Conservation (phyloP, 805 yeast species). For the Metschnikowia cerradonensis region DNA sequence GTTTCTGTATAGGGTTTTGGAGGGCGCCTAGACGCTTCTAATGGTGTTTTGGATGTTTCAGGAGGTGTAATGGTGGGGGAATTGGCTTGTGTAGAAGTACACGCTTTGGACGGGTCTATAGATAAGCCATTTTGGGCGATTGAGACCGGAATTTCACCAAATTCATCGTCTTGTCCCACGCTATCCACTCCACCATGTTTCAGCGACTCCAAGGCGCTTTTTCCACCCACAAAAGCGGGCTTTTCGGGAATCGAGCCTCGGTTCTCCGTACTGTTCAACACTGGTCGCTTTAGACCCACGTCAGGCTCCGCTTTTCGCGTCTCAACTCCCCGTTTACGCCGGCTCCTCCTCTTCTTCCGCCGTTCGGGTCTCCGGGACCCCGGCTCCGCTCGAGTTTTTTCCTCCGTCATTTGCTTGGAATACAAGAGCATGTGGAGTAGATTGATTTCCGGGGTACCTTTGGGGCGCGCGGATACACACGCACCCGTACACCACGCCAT, state of each 20-base stretch:
- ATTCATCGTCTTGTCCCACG: too few species aligned
- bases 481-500: conserved; percentile 1
- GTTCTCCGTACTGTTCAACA: too few species aligned
- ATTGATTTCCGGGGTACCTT: conserved; percentile 1
- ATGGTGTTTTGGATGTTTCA: neutral
- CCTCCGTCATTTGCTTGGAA: neutral
- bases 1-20: neutral
- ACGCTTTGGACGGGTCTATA: neutral
- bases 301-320: neutral
- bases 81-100: neutral
- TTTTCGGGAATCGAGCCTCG: too few species aligned
- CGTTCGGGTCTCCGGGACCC: neutral
- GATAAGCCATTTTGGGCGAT: neutral
- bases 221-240: too few species aligned
- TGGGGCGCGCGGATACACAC: neutral
- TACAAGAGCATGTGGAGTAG: neutral
- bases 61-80: neutral
- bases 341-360: conserved; percentile 5
- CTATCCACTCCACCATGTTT: neutral
- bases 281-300: too few species aligned
- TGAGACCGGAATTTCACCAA: neutral
- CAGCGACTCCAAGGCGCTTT: too few species aligned
- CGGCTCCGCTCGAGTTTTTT: neutral
- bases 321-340: neutral
- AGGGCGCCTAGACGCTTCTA: neutral